A percentile compares a stretch with the other conserved stretches of the same genome.
These are phyloP conservation scores for Ligustrum vulgare DNA, from an alignment of 257 asterid genomes.

Conservation along the genomic window DNA sequence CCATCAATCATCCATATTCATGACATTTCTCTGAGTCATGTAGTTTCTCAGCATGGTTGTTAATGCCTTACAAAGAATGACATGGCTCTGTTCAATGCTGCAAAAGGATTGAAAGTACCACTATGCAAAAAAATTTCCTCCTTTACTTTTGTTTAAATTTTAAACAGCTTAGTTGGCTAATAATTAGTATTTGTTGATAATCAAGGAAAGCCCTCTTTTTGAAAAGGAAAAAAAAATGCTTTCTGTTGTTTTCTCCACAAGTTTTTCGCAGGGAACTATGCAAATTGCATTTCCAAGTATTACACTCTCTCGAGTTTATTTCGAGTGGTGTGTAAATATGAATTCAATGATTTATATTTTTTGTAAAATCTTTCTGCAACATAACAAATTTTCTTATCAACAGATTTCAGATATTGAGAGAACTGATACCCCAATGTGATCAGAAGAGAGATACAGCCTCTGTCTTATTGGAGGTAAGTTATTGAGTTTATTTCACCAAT, in stretches of 20 bases:
- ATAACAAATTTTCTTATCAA: constrained; percentile 8
- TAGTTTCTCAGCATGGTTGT: background rate
- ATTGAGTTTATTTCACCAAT: background rate
- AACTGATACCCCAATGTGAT: constrained; percentile 77
- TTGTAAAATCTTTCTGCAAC: background rate
- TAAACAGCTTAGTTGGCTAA: background rate
- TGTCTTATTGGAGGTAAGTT: constrained; percentile 72
- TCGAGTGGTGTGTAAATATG: background rate
- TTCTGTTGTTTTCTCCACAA: background rate
- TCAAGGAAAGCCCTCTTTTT: background rate
- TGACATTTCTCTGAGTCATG: background rate
- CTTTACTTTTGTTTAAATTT: background rate
- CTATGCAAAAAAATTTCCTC: background rate
- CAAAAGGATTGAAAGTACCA: background rate
- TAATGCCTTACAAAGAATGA: background rate
- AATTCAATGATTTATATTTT: background rate
- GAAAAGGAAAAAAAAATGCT: background rate
- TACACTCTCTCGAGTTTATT: background rate
- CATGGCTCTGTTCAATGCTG: background rate
- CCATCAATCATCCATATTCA: background rate
- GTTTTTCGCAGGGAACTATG: background rate
- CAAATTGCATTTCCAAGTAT: background rate
- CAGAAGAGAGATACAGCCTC: constrained; percentile 96
- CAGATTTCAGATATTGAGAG: constrained; percentile 90
- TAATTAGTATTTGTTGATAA: background rate